phyloP scores from a whole-genome alignment of 169 alveolate species.

The Plasmodium vinckei region DNA sequence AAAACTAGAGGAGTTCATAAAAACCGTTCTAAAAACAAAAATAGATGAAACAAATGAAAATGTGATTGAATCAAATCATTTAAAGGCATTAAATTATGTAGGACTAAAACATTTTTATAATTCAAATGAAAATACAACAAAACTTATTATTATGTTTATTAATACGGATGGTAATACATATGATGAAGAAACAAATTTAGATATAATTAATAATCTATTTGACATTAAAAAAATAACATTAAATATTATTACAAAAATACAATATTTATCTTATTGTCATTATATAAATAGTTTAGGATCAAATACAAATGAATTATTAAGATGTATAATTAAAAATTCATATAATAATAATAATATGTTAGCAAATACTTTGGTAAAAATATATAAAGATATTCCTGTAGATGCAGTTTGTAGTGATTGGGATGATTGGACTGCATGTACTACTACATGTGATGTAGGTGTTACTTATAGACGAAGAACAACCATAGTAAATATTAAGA shows the following conservation, averaged over 20 bases:
- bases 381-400: conserved; percentile 44
- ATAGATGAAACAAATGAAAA: neutral
- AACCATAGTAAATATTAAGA: neutral
- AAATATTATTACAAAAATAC: conserved; percentile 21
- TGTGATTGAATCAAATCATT: conserved; percentile 10
- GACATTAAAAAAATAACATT: conserved; percentile 62
- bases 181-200: conserved; percentile 2
- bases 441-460: conserved; percentile 50
- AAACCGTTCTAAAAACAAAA: conserved; percentile 2
- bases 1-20: neutral
- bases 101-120: conserved; percentile 53
- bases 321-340: conserved; percentile 50
- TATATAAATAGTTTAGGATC: conserved; percentile 55
- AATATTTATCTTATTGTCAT: conserved; percentile 25
- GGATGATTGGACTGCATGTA: conserved; percentile 44
- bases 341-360: neutral
- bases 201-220: conserved; percentile 15
- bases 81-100: conserved; percentile 52
- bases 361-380: neutral
- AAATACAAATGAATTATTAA: conserved; percentile 59
- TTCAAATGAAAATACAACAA: neutral
- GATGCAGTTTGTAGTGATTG: conserved; percentile 68
- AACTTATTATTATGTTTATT: conserved; percentile 54
- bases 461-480: conserved; percentile 13
- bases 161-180: conserved; percentile 29